Percentiles rank a stretch among this genome's conserved stretches.
phyloP scores from a whole-genome alignment of 352 stramenopile species.

The Phytophthora niederhauseri region DNA sequence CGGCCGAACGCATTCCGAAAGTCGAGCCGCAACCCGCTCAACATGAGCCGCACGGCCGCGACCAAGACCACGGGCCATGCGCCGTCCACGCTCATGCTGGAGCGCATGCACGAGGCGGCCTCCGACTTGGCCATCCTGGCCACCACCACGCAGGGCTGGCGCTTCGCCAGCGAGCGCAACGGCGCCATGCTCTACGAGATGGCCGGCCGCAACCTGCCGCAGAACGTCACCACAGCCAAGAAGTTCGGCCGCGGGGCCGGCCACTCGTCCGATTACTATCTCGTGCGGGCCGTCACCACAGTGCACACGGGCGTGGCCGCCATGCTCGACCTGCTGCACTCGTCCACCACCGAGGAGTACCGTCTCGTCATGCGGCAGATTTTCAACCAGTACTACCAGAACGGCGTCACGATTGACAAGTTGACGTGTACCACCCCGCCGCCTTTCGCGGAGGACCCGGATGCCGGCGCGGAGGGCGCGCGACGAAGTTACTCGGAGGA shows the following conservation, averaged over 20 bases:
- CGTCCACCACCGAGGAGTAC: conserved; percentile 51
- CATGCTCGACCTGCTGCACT: conserved; percentile 55
- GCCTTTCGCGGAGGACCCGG: conserved; percentile 44
- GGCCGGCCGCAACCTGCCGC: conserved; percentile 50
- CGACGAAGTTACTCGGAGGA: conserved; percentile 56
- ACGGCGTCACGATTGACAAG: conserved; percentile 62
- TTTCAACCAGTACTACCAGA: conserved; percentile 60
- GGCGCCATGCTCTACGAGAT: conserved; percentile 68
- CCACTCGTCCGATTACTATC: conserved; percentile 65
- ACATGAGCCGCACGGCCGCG: conserved; percentile 55
- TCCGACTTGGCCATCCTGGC: conserved; percentile 61
- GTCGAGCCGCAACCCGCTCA: conserved; percentile 42
- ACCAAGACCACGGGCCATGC: conserved; percentile 58
- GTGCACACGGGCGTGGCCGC: conserved; percentile 49
- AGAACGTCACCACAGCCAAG: conserved; percentile 41
- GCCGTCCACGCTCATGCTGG: conserved; percentile 66
- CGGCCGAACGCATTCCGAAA: conserved; percentile 45
- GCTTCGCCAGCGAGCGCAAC: conserved; percentile 58
- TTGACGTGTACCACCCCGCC: conserved; percentile 65
- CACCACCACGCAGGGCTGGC: conserved; percentile 50
- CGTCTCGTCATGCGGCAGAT: conserved; percentile 62
- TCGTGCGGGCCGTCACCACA: conserved; percentile 68
- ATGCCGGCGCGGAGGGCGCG: conserved; percentile 31
- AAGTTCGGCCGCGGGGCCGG: conserved; percentile 57
- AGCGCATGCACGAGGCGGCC: conserved; percentile 63